Percentiles rank a stretch among this genome's conserved stretches.
Evolutionary conservation across 2,329 filamentous ascomycete genomes (phyloP).

Genomic region (Hymenoscyphus scutula): DNA sequence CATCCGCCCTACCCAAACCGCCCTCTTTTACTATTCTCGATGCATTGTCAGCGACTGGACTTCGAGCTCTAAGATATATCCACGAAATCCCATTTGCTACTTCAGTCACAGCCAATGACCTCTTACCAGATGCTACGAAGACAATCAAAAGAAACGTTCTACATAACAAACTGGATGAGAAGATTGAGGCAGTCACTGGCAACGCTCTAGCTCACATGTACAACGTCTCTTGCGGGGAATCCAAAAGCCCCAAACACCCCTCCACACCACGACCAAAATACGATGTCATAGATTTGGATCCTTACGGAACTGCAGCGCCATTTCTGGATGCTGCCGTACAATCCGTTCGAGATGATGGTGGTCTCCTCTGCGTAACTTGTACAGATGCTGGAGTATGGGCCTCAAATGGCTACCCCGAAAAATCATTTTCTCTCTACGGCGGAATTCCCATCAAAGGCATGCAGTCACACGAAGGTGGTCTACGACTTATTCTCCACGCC

Average conservation of each 20-base stretch:
- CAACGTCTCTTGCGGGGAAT: constrained; percentile 52
- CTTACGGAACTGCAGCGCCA: constrained; percentile 88
- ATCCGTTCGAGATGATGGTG: constrained; percentile 77
- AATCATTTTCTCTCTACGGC: constrained; percentile 90
- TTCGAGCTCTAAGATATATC: constrained; percentile 87
- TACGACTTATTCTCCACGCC: constrained; percentile 81
- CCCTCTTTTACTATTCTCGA: constrained; percentile 79
- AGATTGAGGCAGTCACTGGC: constrained; percentile 70
- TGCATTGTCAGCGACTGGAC: constrained; percentile 87
- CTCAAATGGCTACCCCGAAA: constrained; percentile 90
- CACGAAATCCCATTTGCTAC: constrained; percentile 86
- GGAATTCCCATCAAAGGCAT: constrained; percentile 81
- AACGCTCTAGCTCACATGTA: constrained; percentile 96
- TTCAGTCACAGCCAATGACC: constrained; percentile 83
- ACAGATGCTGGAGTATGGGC: constrained; percentile 96
- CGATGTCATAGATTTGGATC: constrained; percentile 94
- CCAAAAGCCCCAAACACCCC: constrained; percentile 33
- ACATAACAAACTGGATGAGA: constrained; percentile 73
- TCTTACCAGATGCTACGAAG: constrained; percentile 72
- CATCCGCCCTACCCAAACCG: constrained; percentile 3
- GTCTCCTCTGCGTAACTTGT: constrained; percentile 90
- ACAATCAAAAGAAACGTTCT: constrained; percentile 81
- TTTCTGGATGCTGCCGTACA: constrained; percentile 92
- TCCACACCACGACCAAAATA: constrained; percentile 59
- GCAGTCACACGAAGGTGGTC: constrained; percentile 83